Evolutionary conservation across 192 early-diverging fungal species (phyloP).

Genomic region (Coemansia asiatica): DNA sequence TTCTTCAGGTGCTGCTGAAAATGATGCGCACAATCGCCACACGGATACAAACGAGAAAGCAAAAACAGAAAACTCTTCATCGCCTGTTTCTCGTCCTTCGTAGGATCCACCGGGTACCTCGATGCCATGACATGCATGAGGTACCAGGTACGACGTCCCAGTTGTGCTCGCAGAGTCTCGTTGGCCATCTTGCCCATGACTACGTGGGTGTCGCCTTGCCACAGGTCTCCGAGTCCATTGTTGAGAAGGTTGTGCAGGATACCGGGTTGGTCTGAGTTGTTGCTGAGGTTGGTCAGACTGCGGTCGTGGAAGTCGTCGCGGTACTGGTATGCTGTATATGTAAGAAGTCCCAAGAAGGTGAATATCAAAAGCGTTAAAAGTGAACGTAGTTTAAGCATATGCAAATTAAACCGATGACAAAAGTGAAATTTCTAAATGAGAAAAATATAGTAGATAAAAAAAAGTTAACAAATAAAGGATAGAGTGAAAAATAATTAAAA

Average conservation of each 20-base stretch:
- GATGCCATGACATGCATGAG: conserved; percentile 91
- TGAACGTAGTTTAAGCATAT: conserved; percentile 35
- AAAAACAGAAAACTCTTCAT: conserved; percentile 79
- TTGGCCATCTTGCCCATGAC: conserved; percentile 74
- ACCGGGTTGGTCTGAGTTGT: conserved; percentile 17
- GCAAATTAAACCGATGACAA: not conserved
- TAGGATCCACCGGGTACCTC: conserved; percentile 81
- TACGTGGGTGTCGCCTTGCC: conserved; percentile 53
- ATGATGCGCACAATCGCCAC: conserved; percentile 93
- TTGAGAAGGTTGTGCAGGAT: conserved; percentile 38
- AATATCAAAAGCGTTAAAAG: conserved; percentile 23
- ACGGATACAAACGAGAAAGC: conserved; percentile 88
- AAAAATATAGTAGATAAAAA: conserved; percentile 5
- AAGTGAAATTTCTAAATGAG: conserved; percentile 1
- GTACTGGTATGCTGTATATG: conserved; percentile 33
- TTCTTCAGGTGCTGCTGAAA: conserved; percentile 75
- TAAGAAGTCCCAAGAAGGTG: conserved; percentile 21
- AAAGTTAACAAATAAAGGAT: not conserved
- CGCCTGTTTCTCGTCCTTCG: conserved; percentile 69
- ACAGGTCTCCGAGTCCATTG: conserved; percentile 22
- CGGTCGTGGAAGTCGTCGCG: conserved; percentile 46
- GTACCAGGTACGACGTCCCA: conserved; percentile 89
- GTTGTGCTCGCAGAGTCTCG: conserved; percentile 73
- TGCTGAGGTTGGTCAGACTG: conserved; percentile 30
- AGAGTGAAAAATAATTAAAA: conserved; percentile 7